These are phyloP conservation scores for Groenewaldozyma auringiensis DNA, from an alignment of 1,139 yeast genomes.

Conservation along the genomic window DNA sequence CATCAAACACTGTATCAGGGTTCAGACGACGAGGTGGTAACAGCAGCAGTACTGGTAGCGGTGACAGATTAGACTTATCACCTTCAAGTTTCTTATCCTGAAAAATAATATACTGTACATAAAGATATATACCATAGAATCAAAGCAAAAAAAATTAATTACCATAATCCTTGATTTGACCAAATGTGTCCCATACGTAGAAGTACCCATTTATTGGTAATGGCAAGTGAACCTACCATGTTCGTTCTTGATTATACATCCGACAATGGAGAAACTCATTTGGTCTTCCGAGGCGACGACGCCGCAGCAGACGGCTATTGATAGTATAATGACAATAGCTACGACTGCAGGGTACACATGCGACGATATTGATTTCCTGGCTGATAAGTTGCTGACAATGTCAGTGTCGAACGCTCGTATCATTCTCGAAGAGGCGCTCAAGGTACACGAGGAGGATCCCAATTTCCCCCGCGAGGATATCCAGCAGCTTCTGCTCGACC, in stretches of 20 bases:
- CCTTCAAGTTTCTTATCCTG: slow-evolving; percentile 1
- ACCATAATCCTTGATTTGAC: too few relatives aligned
- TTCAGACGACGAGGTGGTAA: background rate
- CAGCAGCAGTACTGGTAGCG: background rate
- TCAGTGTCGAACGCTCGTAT: slow-evolving; percentile 34
- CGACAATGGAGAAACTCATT: background rate
- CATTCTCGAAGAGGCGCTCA: slow-evolving; percentile 35
- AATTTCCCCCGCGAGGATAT: slow-evolving; percentile 37
- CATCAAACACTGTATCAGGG: background rate
- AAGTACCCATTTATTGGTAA: too few relatives aligned
- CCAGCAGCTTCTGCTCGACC: slow-evolving; percentile 15
- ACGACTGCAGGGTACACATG: background rate
- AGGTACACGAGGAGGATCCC: slow-evolving; percentile 41
- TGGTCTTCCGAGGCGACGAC: background rate
- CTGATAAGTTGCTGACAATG: slow-evolving; percentile 4
- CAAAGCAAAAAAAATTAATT: too few relatives aligned
- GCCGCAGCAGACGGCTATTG: slow-evolving; percentile 2
- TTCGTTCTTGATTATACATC: background rate
- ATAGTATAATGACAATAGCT: background rate
- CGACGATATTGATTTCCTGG: slow-evolving; percentile 1
- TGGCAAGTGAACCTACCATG: too few relatives aligned
- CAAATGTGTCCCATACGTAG: too few relatives aligned
- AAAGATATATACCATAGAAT: too few relatives aligned
- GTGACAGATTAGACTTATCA: background rate
- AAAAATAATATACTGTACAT: background rate